phyloP scores from a whole-genome alignment of 768 basidiomycete species.

The Suillus sp. region DNA sequence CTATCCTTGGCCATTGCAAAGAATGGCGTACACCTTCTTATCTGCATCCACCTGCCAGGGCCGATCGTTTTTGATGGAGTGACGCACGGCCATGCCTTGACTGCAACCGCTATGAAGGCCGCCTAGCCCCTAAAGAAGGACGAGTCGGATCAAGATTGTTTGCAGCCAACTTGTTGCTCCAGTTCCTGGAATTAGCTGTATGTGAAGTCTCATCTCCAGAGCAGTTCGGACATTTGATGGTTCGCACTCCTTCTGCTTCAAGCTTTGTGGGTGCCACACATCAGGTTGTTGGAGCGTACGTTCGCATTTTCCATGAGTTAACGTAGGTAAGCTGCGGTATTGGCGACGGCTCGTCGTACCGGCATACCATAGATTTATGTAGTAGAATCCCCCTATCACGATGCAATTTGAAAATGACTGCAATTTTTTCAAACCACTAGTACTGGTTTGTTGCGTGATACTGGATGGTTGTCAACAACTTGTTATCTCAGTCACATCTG shows the following conservation, averaged over 20 bases:
- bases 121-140: constrained; percentile 6
- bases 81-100: not conserved
- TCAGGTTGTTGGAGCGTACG: not conserved
- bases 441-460: not conserved
- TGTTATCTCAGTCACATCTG: not conserved
- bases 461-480: not conserved
- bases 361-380: not conserved
- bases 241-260: not conserved
- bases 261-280: not conserved
- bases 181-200: not conserved
- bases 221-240: not conserved
- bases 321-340: not conserved
- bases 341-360: not conserved
- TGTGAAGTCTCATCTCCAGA: not conserved
- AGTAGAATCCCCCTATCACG: not conserved
- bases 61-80: constrained; percentile 3
- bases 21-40: not conserved
- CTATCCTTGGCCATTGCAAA: not conserved
- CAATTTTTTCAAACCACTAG: too few species aligned
- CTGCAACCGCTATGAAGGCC: constrained; percentile 2
- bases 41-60: not conserved
- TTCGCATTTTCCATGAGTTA: not conserved
- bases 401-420: not conserved
- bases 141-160: constrained; percentile 1
- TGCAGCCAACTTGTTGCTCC: not conserved